Evolutionary conservation across 1,284 basidiomycete genomes (phyloP), one percentile per base, ranked within the genome.

Genomic region (Rhodotorula mucilaginosa): DNA sequence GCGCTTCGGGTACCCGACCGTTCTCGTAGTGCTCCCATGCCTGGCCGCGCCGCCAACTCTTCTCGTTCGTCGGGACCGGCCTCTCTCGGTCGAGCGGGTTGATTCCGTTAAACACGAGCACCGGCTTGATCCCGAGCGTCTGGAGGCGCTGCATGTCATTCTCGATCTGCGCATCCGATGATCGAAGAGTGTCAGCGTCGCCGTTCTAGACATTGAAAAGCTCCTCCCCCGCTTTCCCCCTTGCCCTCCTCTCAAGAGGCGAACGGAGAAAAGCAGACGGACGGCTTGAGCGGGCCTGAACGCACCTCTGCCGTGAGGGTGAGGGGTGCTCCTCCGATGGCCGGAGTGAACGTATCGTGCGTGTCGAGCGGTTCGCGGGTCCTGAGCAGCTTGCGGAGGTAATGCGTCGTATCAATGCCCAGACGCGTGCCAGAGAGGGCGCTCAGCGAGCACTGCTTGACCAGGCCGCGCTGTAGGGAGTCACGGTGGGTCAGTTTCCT

Each of bases 331-430:
- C 96, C 96, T 51, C 96, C 96, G 2, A 94, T 95, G 0, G 95
- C 94, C 0, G 95, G 92, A 19, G 97, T 88, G 56, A 76, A 76
- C n/a, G 65, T 61, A 51, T 76, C 75, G 66, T 62, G 61, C 34
- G 49, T 49, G 13, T 69, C 71, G 8, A 57, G 19, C 2, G 84
- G 83, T 13, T 88, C 86, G 1, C 91, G 87, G 71, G 85, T 87
- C 70, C 92, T 89, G 44, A 90, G 88, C 74, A 99, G 86, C 67
- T 86, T 85, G 65, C 89, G 86, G 60, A 99, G 86, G 82, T 98
- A 99, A 82, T 91, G 89, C 21, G 91, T 89, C 12, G 94, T 92
- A 85, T 99, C 97, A 80, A 99, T 98, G 61, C 96, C 96, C 44
- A 99, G 88, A 65, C 97, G 90, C 65, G 95, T 93, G 81, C 97